phyloP scores from a whole-genome alignment of 108 stramenopile genomes.

The Discostella stelligeroides region DNA sequence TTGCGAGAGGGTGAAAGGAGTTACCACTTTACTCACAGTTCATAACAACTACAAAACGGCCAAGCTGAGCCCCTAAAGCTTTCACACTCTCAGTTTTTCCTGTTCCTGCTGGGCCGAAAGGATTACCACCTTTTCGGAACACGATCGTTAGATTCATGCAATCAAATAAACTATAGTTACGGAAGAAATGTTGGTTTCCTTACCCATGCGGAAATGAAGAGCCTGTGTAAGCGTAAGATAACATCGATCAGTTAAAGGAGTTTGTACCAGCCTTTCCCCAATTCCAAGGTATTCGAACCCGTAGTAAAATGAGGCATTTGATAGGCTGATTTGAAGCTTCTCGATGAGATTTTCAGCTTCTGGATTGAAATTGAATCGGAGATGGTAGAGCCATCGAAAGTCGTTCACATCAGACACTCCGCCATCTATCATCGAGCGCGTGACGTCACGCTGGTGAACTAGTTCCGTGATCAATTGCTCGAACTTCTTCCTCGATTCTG shows the following conservation, averaged over 20 bases:
- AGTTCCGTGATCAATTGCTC: constrained; percentile 99
- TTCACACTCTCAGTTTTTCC: constrained; percentile 99
- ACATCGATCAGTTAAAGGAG: constrained; percentile 97
- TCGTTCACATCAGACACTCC: constrained; percentile 69
- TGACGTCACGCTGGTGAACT: constrained; percentile 97
- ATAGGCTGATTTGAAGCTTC: constrained; percentile 85
- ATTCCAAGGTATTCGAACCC: constrained; percentile 99
- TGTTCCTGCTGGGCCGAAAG: constrained; percentile 99
- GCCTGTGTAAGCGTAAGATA: constrained; percentile 98
- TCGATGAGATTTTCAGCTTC: constrained; percentile 69
- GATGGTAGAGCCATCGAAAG: constrained; percentile 93
- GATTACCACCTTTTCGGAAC: constrained; percentile 72
- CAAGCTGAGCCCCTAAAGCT: constrained; percentile 95
- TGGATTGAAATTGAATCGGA: constrained; percentile 90
- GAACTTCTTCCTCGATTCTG: constrained; percentile 92
- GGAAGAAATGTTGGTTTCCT: neutral
- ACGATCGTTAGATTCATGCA: neutral
- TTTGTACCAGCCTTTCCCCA: constrained; percentile 97
- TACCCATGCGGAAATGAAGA: constrained; percentile 95
- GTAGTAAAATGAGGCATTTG: constrained; percentile 94
- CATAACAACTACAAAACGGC: constrained; percentile 97
- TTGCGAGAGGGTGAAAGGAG: neutral
- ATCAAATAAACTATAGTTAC: too few species aligned
- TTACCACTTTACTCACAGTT: constrained; percentile 72
- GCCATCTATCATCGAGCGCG: constrained; percentile 77